Conservation (phyloP, 129 eudicot genomes). For the Dittrichia graveolens region DNA sequence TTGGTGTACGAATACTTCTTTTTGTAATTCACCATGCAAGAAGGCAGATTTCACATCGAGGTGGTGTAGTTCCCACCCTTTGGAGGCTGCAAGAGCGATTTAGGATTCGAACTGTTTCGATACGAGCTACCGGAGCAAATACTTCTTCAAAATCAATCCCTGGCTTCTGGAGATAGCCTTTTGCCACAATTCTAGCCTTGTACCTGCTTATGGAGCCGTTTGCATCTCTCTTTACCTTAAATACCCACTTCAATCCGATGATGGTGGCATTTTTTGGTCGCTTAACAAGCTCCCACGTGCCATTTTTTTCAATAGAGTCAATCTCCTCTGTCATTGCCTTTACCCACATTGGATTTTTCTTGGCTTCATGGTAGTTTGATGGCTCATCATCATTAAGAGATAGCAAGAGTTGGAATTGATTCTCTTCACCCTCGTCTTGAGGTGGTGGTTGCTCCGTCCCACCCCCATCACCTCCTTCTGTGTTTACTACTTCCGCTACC, state of each 20-base stretch:
- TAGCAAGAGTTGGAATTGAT: no score
- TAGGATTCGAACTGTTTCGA: neutral
- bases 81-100: neutral
- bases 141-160: neutral
- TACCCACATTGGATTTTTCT: neutral
- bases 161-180: neutral
- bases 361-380: neutral
- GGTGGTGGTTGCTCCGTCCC: no score
- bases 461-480: no score
- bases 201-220: neutral
- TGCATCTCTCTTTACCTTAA: neutral
- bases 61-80: neutral
- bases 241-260: slow-evolving; percentile 31
- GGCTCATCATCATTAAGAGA: neutral
- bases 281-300: slow-evolving; percentile 12
- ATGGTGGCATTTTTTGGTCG: neutral
- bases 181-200: neutral
- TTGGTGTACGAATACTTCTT: neutral
- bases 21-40: neutral
- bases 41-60: neutral
- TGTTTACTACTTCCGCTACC: neutral
- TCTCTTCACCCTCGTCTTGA: no score
- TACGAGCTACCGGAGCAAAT: neutral
- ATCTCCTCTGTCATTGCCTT: neutral
- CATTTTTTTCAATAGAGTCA: neutral